Evolutionary conservation across 257 asterid species (phyloP).

Genomic region (Capsicum rhomboideum): DNA sequence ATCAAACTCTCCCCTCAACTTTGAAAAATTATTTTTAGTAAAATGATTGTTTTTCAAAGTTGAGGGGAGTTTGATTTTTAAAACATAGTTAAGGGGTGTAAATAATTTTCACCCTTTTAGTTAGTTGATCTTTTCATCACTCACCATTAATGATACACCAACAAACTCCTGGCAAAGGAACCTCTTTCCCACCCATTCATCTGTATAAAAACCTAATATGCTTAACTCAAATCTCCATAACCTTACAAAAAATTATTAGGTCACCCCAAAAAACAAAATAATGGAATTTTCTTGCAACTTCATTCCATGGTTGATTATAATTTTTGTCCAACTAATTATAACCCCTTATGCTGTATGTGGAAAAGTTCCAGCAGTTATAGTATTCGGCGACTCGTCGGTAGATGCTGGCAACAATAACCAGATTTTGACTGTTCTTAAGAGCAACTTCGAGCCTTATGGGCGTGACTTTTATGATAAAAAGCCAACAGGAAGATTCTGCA

Average conservation of each 20-base stretch:
- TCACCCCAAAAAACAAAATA: neutral
- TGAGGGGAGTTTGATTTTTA: no score
- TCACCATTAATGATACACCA: neutral
- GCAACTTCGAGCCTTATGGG: constrained; percentile 88
- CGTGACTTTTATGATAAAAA: constrained; percentile 71
- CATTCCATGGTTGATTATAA: neutral
- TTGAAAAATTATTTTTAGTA: no score
- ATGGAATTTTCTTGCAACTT: neutral
- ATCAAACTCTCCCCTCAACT: no score
- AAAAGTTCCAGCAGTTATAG: constrained; percentile 70
- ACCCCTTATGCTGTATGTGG: neutral
- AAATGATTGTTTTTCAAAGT: no score
- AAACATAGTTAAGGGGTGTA: no score
- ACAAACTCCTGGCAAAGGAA: neutral
- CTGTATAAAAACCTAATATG: neutral
- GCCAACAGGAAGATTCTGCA: constrained; percentile 80
- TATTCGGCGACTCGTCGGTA: constrained; percentile 88
- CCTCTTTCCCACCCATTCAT: neutral
- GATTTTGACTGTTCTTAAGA: constrained; percentile 60
- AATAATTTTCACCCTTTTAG: no score
- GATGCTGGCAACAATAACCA: constrained; percentile 88
- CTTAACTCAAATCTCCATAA: neutral
- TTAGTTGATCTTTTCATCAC: neutral
- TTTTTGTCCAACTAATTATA: neutral
- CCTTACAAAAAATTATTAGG: neutral